These are phyloP conservation scores for Aspergillus sp. DNA, from an alignment of 2,329 filamentous ascomycete species.

Conservation along the genomic window DNA sequence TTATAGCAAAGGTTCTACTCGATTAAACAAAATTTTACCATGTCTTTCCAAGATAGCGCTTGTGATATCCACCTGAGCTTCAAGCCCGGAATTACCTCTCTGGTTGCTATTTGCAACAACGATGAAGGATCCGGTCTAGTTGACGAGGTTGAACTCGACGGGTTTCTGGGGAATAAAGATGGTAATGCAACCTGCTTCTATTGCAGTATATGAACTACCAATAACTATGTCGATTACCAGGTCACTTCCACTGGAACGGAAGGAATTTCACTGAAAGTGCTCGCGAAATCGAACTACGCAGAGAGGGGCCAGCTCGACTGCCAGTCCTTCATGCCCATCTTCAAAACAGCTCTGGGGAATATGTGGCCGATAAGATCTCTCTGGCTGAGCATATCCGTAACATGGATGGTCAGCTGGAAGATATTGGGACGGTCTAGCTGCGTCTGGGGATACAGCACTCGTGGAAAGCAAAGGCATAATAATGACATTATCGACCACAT, in stretches of 20 bases:
- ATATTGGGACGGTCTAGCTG: not conserved
- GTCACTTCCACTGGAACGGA: constrained; percentile 10
- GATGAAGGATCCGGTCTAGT: constrained; percentile 11
- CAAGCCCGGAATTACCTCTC: constrained; percentile 2
- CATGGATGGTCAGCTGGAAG: constrained; percentile 9
- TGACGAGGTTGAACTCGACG: constrained; percentile 8
- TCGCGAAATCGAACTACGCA: constrained; percentile 5
- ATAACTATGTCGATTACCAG: constrained; percentile 1
- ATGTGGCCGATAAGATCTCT: constrained; percentile 1
- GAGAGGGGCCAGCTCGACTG: constrained; percentile 7
- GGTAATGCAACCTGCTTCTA: constrained; percentile 3
- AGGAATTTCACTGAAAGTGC: constrained; percentile 7
- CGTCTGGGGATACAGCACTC: not conserved
- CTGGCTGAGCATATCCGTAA: constrained; percentile 9
- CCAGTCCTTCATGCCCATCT: constrained; percentile 11
- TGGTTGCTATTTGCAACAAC: constrained; percentile 13
- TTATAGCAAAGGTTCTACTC: not conserved
- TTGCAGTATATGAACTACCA: not conserved
- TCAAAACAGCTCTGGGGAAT: constrained; percentile 4
- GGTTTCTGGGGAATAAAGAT: constrained; percentile 10
- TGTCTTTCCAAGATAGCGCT: constrained; percentile 11
- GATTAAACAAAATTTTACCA: not conserved
- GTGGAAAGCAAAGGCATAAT: not conserved
- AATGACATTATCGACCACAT: not conserved
- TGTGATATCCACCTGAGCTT: constrained; percentile 9